Evolutionary conservation across 441 rosid genomes (phyloP).

Genomic region (Gossypium aridum): DNA sequence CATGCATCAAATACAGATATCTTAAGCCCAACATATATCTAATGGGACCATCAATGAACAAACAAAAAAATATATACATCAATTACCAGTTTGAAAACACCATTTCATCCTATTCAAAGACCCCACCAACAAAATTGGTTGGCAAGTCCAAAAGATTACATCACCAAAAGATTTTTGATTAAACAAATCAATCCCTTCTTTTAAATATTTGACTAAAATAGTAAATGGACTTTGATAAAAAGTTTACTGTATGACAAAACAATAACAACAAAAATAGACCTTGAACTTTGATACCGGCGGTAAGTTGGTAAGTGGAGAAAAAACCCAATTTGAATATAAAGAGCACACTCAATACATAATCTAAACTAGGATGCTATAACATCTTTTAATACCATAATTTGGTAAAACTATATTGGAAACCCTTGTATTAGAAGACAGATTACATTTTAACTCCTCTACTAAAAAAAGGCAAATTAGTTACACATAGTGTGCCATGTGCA

Average conservation of each 20-base stretch:
- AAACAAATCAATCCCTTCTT: background rate
- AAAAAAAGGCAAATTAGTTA: too few species aligned
- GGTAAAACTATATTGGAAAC: too few species aligned
- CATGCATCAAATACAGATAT: too few species aligned
- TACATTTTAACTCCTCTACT: too few species aligned
- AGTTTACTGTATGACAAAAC: background rate
- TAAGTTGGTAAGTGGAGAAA: background rate
- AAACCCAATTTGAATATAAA: background rate
- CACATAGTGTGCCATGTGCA: too few species aligned
- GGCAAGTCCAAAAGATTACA: conserved; percentile 8
- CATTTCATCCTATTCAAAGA: conserved; percentile 12
- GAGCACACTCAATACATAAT: background rate
- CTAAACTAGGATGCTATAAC: background rate
- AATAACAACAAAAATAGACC: background rate
- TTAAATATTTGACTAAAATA: background rate
- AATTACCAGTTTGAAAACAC: conserved; percentile 11
- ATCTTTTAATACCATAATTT: background rate
- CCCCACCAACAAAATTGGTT: background rate
- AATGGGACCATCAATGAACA: conserved; percentile 1
- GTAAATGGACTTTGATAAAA: too few species aligned
- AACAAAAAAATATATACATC: background rate
- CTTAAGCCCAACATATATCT: background rate
- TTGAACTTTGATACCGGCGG: background rate
- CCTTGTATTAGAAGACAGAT: too few species aligned
- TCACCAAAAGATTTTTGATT: background rate